Evolutionary conservation across 1,139 yeast species (phyloP).

Genomic region (Blastobotrys arbuscula): DNA sequence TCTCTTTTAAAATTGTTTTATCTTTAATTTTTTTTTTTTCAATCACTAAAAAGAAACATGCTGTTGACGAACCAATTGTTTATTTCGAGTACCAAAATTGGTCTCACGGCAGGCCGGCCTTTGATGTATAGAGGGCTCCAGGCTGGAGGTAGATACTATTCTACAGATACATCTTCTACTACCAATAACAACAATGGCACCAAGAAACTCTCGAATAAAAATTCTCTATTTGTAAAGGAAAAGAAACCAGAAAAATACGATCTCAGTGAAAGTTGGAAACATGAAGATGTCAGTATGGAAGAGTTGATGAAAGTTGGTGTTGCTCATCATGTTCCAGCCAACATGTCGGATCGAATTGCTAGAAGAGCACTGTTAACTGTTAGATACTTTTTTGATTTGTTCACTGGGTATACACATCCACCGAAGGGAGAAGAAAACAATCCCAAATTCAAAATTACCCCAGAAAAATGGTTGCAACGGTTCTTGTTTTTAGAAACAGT

Average conservation of each 20-base stretch:
- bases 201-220: not conserved
- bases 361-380: conserved; percentile 41
- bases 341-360: conserved; percentile 50
- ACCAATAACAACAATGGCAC: not conserved
- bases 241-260: conserved; percentile 10
- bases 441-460: conserved; percentile 54
- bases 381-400: conserved; percentile 51
- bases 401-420: conserved; percentile 62
- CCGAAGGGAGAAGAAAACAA: conserved; percentile 38
- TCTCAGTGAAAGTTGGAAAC: conserved; percentile 42
- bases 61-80: too few relatives aligned
- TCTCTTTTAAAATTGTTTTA: too few relatives aligned
- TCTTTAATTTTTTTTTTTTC: too few relatives aligned
- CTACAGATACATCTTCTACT: not conserved
- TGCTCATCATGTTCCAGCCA: conserved; percentile 50
- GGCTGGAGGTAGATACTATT: not conserved
- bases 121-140: too few relatives aligned
- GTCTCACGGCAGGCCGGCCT: too few relatives aligned
- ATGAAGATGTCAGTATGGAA: conserved; percentile 44
- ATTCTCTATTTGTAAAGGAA: not conserved
- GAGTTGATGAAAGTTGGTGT: conserved; percentile 46
- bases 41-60: too few relatives aligned
- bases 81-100: too few relatives aligned
- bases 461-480: conserved; percentile 62
- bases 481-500: conserved; percentile 63